Base-by-base conservation (phyloP, 2,329 filamentous ascomycete species). In the Zalaria sp. region DNA sequence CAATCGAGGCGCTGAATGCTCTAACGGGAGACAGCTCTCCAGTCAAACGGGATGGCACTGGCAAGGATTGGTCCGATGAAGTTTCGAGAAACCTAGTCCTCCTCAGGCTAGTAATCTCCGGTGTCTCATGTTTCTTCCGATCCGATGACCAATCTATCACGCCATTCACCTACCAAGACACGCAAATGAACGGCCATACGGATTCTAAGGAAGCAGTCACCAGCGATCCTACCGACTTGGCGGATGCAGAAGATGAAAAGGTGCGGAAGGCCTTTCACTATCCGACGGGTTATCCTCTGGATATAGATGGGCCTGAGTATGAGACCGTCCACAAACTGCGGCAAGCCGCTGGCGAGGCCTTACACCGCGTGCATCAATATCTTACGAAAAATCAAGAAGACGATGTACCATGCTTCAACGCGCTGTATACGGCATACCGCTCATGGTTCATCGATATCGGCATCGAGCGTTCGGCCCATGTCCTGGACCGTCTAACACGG, bases 51-150 rank as follows among this genome's bases (percentile, higher is more conserved):
- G 89, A 88, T 50, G 91, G 91, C 32, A 94, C 89, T 58, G 93
- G 93, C 51, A 98, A 96, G 62, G 89, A 95, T 53, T 98, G 91
- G 91, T 95, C 89, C 0, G 91, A 98, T 58, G 93, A 98, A 58
- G 81, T 96, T 27, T 89, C 87, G 2, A 72, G 91, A 42, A 86
- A 94, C 50, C 72, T 98, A 43, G 84, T 89, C 8, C 79, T 95
- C 40, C 69, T 98, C 9, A 75, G 89, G 27, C 71, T 98, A n/a
- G 77, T 94, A 36, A 77, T 93, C 26, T 93, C 89, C 3, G 91
- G 91, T 41, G 79, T 94, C 44, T 88, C 89, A 5, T 80, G 83
- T 1, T 69, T 98, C 7, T 96, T 98, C 56, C 86, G 95, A 54
- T 79, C 86, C 4, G 60, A 66, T 29, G 58, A 68, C 46, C 57